These are phyloP conservation scores for Pavlovales sp. DNA, from an alignment of 208 protist species.

Conservation along the genomic window DNA sequence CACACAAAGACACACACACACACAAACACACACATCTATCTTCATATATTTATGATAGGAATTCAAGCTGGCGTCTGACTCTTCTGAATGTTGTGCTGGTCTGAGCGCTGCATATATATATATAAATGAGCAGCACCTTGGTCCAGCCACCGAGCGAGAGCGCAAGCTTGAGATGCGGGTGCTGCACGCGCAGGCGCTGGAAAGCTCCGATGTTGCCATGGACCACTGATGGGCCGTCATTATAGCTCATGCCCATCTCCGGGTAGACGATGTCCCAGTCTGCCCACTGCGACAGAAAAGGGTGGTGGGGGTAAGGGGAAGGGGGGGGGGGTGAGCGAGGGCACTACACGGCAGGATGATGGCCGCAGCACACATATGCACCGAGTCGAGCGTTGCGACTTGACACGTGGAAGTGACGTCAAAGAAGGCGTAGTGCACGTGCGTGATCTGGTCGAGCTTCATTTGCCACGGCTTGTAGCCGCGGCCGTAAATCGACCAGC, in stretches of 20 bases:
- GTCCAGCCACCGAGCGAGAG: conserved; percentile 14
- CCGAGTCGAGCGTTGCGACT: not conserved
- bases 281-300: too few relatives aligned
- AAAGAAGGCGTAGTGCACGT: conserved; percentile 12
- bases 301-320: too few relatives aligned
- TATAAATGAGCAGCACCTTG: too few relatives aligned
- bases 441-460: not conserved
- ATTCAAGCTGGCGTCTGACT: too few relatives aligned
- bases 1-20: too few relatives aligned
- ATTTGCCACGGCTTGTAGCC: not conserved
- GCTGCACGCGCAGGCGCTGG: not conserved
- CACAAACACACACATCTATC: too few relatives aligned
- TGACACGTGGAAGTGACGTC: not conserved
- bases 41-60: too few relatives aligned
- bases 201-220: not conserved
- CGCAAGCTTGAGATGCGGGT: not conserved
- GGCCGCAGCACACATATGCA: too few relatives aligned
- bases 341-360: too few relatives aligned
- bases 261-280: not conserved
- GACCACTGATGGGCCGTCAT: not conserved
- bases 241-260: not conserved
- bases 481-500: not conserved
- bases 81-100: too few relatives aligned
- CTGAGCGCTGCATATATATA: too few relatives aligned
- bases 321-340: too few relatives aligned